phyloP scores from a whole-genome alignment of 106 monocot species.

The Dendrobium nobile region DNA sequence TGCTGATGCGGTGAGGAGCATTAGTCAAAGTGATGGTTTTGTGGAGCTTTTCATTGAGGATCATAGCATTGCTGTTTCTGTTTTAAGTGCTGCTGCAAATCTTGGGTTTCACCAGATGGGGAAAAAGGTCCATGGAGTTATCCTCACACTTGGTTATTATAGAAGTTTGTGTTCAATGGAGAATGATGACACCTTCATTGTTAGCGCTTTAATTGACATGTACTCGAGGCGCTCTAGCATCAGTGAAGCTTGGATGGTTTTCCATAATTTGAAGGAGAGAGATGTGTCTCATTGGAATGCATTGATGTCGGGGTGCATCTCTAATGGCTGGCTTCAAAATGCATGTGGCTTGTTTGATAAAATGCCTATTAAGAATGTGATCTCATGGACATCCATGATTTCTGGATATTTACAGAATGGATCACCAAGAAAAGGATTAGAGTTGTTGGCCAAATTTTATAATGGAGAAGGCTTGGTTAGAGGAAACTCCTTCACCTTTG shows the following conservation, averaged over 20 bases:
- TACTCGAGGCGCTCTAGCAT: conserved; percentile 36
- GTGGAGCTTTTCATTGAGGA: conserved; percentile 16
- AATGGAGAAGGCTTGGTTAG: conserved; percentile 10
- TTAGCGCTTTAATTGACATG: conserved; percentile 42
- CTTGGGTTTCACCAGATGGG: conserved; percentile 22
- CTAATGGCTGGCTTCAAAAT: conserved; percentile 25
- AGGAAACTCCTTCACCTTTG: conserved; percentile 36
- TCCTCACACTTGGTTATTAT: conserved; percentile 10
- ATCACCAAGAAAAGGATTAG: conserved; percentile 26
- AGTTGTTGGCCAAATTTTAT: conserved; percentile 23
- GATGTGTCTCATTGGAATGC: conserved; percentile 41
- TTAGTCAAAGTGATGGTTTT: conserved; percentile 9
- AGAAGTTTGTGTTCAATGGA: not conserved
- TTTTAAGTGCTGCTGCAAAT: conserved; percentile 28
- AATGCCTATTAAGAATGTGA: conserved; percentile 38
- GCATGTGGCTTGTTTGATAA: conserved; percentile 21
- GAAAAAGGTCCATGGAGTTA: conserved; percentile 35
- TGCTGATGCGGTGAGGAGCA: conserved; percentile 2
- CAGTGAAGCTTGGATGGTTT: conserved; percentile 23
- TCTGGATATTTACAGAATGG: conserved; percentile 34
- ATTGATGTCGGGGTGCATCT: conserved; percentile 33
- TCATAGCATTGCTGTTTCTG: conserved; percentile 21
- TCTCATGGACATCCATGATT: conserved; percentile 51
- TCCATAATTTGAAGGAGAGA: conserved; percentile 19
- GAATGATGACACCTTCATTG: conserved; percentile 6